phyloP scores from a whole-genome alignment of 495 filamentous ascomycete species.

The Melanomma pulvis-pyrius region DNA sequence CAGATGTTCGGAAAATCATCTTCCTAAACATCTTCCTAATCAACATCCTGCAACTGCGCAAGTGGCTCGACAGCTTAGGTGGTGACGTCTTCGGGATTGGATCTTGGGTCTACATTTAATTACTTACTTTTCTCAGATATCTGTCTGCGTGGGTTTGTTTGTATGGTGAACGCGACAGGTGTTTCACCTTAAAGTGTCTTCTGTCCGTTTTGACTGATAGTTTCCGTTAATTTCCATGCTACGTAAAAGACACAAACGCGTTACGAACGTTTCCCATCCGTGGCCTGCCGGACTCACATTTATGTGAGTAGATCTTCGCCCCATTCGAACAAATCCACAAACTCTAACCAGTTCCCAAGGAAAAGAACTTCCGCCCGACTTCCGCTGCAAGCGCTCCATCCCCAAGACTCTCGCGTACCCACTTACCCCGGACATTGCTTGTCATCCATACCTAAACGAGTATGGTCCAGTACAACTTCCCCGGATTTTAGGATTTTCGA shows the following conservation, averaged over 20 bases:
- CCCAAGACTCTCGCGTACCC: not conserved
- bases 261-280: not conserved
- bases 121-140: no score
- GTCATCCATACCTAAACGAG: not conserved
- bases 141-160: no score
- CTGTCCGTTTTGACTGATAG: no score
- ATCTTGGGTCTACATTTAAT: no score
- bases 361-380: not conserved
- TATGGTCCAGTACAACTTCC: not conserved
- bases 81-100: no score
- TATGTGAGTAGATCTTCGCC: not conserved
- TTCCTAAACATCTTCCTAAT: not conserved
- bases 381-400: not conserved
- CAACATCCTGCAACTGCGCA: not conserved
- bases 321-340: not conserved
- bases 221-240: no score
- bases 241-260: no score
- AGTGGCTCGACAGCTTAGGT: not conserved
- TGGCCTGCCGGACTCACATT: not conserved
- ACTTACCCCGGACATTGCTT: not conserved
- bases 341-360: not conserved
- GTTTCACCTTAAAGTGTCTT: no score
- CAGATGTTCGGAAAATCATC: not conserved
- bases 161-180: no score
- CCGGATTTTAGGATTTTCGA: not conserved